phyloP scores from a whole-genome alignment of 2,329 filamentous ascomycete species.

The Venturia carpophila region DNA sequence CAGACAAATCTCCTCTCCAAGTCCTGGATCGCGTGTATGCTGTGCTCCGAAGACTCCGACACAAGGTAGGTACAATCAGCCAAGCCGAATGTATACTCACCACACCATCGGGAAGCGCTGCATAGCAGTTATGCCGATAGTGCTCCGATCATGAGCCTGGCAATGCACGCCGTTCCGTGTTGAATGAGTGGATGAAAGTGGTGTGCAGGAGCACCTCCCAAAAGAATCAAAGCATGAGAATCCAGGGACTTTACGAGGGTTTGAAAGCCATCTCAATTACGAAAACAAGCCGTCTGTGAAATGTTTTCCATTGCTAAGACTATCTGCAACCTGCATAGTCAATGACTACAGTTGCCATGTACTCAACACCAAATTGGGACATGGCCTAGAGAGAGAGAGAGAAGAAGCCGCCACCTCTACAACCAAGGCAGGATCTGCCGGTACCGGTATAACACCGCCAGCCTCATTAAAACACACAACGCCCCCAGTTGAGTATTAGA shows the following conservation, averaged over 20 bases:
- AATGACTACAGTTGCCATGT: not conserved
- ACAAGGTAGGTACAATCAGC: not conserved
- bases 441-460: not conserved
- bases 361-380: not conserved
- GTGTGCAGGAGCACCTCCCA: too few species aligned
- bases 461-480: not conserved
- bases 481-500: not conserved
- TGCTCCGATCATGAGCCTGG: not conserved
- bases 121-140: not conserved
- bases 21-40: not conserved
- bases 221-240: too few species aligned
- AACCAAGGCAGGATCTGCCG: not conserved
- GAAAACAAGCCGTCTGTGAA: not conserved
- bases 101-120: not conserved
- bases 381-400: not conserved
- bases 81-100: not conserved
- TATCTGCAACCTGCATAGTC: not conserved
- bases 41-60: not conserved
- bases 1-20: not conserved
- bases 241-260: too few species aligned
- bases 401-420: slow-evolving; percentile 1
- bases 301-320: not conserved
- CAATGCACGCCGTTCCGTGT: not conserved
- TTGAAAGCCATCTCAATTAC: too few species aligned
- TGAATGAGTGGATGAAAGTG: not conserved